phyloP scores from a whole-genome alignment of 1,284 basidiomycete species.

The Rhodotorula sp. region DNA sequence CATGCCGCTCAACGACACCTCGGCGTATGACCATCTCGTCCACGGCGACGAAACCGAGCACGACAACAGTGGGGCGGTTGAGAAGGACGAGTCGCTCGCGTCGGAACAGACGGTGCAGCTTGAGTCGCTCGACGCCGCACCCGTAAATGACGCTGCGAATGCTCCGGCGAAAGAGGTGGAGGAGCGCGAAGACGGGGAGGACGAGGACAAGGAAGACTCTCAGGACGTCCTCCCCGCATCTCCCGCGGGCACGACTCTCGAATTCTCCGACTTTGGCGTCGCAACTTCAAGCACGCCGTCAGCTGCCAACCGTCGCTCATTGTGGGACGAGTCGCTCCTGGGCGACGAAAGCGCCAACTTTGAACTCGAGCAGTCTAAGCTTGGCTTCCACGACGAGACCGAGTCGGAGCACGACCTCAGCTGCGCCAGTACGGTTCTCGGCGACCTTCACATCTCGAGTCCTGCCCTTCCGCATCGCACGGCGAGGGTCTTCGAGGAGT shows the following conservation, averaged over 20 bases:
- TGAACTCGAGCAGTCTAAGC: slow-evolving; percentile 21
- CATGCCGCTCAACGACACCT: slow-evolving; percentile 23
- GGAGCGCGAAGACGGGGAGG: no score
- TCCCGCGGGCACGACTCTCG: background rate
- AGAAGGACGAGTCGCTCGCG: slow-evolving; percentile 10
- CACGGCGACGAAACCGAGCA: background rate
- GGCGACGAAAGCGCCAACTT: slow-evolving; percentile 14
- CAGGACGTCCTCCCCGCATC: background rate
- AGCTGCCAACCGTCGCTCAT: background rate
- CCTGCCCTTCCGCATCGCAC: background rate
- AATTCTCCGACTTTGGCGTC: background rate
- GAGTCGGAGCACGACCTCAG: slow-evolving; percentile 12
- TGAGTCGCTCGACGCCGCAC: background rate
- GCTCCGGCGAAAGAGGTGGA: no score
- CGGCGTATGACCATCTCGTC: background rate
- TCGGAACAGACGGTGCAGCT: background rate
- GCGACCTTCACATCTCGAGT: slow-evolving; percentile 2
- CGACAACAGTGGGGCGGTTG: background rate
- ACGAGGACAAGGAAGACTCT: background rate
- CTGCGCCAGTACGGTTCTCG: background rate
- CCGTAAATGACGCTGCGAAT: background rate
- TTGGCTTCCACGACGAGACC: slow-evolving; percentile 23
- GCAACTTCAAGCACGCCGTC: slow-evolving; percentile 1
- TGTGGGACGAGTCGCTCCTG: slow-evolving; percentile 8
- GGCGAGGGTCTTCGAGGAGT: background rate